These are phyloP conservation scores for Aspergillus bombycis DNA, from an alignment of 2,329 filamentous ascomycete genomes.

Conservation along the genomic window DNA sequence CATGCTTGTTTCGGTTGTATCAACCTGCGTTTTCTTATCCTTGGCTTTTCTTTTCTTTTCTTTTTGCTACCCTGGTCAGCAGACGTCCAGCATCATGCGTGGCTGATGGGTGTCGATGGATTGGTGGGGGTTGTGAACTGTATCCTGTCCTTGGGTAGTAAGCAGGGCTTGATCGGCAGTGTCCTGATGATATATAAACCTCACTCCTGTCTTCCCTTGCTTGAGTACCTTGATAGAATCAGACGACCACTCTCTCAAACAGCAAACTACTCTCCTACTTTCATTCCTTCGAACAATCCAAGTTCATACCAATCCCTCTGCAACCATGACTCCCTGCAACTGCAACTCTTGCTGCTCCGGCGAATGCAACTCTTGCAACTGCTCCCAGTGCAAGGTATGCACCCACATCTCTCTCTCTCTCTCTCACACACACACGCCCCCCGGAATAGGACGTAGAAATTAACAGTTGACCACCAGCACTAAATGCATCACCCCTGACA, in stretches of 20 bases:
- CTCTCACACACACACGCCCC: not conserved
- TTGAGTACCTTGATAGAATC: not conserved
- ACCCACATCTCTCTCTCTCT: not conserved
- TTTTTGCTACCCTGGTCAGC: not conserved
- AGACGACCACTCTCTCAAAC: not conserved
- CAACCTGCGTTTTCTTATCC: not conserved
- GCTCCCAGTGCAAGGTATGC: constrained; percentile 42
- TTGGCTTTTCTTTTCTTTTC: not conserved
- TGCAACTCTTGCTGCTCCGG: constrained; percentile 45
- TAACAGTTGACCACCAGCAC: not conserved
- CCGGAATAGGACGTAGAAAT: not conserved
- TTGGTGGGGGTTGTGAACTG: not conserved
- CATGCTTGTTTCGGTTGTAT: not conserved
- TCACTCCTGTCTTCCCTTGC: not conserved
- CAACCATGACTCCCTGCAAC: constrained; percentile 45
- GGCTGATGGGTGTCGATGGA: not conserved
- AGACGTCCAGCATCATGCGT: not conserved
- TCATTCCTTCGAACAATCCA: not conserved
- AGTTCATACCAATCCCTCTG: constrained; percentile 14
- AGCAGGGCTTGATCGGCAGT: not conserved
- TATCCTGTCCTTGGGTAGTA: not conserved
- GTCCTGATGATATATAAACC: not conserved
- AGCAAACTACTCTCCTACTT: not conserved
- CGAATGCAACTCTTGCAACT: constrained; percentile 45
- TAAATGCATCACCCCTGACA: not conserved